Conservation (phyloP, 78 protist genomes). For the Chrysochromulina parva region DNA sequence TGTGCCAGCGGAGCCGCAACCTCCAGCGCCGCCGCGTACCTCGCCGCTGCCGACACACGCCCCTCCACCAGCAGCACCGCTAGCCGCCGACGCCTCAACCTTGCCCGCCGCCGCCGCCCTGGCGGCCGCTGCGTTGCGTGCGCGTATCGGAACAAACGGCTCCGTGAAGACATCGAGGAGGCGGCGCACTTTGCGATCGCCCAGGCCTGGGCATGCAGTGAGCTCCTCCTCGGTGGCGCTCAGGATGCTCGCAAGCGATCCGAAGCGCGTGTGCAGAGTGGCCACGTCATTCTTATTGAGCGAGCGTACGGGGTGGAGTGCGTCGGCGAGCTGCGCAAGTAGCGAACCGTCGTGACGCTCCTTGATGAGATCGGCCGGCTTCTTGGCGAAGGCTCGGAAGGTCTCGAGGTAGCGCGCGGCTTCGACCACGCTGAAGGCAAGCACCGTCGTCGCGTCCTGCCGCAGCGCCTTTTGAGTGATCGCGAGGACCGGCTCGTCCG, state of each 20-base stretch:
- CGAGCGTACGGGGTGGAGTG: neutral
- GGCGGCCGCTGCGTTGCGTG: too few species aligned
- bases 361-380: constrained; percentile 33
- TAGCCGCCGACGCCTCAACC: too few species aligned
- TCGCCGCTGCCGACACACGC: too few species aligned
- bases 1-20: too few species aligned
- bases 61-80: too few species aligned
- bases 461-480: neutral
- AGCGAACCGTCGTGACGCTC: neutral
- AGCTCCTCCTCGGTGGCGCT: neutral
- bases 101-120: too few species aligned
- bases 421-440: neutral
- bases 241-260: neutral
- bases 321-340: neutral
- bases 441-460: neutral
- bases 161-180: neutral
- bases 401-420: constrained; percentile 55
- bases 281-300: constrained; percentile 55
- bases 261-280: constrained; percentile 1
- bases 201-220: neutral
- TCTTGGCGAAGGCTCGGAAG: constrained; percentile 43
- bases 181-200: neutral
- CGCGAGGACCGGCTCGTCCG: neutral
- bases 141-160: neutral
- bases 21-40: too few species aligned